phyloP scores from a whole-genome alignment of 2,329 filamentous ascomycete genomes.

The Phoma sp. region DNA sequence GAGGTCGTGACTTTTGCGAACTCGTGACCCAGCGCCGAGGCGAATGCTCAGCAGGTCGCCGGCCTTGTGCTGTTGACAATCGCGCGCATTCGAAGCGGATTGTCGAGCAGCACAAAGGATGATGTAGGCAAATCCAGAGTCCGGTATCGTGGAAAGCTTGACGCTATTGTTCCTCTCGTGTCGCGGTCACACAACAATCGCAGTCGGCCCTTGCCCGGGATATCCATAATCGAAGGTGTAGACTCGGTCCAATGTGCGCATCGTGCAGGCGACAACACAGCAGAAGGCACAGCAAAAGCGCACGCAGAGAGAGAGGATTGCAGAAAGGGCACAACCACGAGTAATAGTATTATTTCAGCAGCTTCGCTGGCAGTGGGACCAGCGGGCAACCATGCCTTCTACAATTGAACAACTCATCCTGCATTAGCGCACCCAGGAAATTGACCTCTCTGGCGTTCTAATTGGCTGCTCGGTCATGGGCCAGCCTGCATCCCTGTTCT shows the following conservation, averaged over 20 bases:
- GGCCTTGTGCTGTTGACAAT: neutral
- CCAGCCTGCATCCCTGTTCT: slow-evolving; percentile 17
- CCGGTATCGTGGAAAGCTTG: slow-evolving; percentile 8
- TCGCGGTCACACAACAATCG: slow-evolving; percentile 15
- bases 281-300: slow-evolving; percentile 7
- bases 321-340: slow-evolving; percentile 13
- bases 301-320: slow-evolving; percentile 16
- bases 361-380: slow-evolving; percentile 32
- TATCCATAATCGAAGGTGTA: slow-evolving; percentile 2
- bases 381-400: slow-evolving; percentile 32
- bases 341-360: slow-evolving; percentile 37
- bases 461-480: slow-evolving; percentile 27
- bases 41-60: neutral
- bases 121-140: slow-evolving; percentile 1
- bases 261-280: slow-evolving; percentile 4
- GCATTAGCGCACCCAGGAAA: slow-evolving; percentile 46
- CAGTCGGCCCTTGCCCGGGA: slow-evolving; percentile 8
- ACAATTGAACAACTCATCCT: slow-evolving; percentile 48
- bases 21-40: slow-evolving; percentile 10
- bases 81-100: neutral
- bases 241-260: neutral
- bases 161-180: slow-evolving; percentile 9
- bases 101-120: slow-evolving; percentile 1
- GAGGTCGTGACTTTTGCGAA: slow-evolving; percentile 9
- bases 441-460: slow-evolving; percentile 16